Conservation (phyloP, 306 rosid genomes). For the Prunus persica region DNA sequence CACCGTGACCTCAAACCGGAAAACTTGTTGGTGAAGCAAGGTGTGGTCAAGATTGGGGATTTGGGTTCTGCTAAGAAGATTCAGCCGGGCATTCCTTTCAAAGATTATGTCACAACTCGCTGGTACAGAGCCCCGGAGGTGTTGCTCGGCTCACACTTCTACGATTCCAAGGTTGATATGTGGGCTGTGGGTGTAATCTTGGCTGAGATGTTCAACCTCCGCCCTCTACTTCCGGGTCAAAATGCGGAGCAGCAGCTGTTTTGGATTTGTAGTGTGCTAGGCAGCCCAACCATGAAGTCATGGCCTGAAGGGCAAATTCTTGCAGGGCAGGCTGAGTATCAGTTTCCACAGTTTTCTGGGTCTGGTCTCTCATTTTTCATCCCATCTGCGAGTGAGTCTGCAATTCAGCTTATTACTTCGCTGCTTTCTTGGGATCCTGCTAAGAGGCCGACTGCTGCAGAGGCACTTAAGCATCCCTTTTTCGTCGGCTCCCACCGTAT, state of each 20-base stretch:
- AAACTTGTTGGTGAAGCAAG: neutral
- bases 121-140: neutral
- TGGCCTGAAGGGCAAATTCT: neutral
- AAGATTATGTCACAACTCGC: neutral
- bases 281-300: neutral
- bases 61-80: neutral
- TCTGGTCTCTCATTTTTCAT: neutral
- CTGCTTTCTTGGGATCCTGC: conserved; percentile 1
- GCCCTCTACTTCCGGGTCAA: neutral
- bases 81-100: neutral
- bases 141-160: neutral
- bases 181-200: conserved; percentile 3
- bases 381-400: neutral
- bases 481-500: neutral
- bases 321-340: neutral
- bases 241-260: neutral
- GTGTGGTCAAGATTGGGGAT: neutral
- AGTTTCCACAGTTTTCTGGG: neutral
- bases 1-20: conserved; percentile 1
- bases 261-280: neutral
- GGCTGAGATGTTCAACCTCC: neutral
- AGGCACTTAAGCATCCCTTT: neutral
- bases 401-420: neutral
- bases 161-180: neutral
- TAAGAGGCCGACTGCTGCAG: neutral